Evolutionary conservation across 2,329 filamentous ascomycete species (phyloP).

Genomic region (Pyrenophora tritici-repentis): DNA sequence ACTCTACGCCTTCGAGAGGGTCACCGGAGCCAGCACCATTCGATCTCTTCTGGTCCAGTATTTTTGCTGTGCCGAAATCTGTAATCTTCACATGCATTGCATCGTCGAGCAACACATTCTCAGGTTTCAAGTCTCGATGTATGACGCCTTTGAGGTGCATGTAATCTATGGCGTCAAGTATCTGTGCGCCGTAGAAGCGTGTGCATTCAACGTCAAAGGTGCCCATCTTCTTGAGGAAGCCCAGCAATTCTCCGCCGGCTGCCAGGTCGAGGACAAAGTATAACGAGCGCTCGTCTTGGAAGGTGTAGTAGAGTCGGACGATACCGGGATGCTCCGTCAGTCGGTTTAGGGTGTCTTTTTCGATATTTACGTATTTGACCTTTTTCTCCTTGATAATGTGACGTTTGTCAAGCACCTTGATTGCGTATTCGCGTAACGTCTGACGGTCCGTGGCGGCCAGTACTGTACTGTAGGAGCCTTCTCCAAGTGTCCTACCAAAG

Average conservation of each 20-base stretch:
- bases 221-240: constrained; percentile 89
- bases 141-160: constrained; percentile 98
- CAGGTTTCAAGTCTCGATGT: constrained; percentile 93
- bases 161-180: constrained; percentile 93
- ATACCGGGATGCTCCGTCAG: constrained; percentile 96
- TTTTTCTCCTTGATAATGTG: constrained; percentile 99
- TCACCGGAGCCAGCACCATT: constrained; percentile 52
- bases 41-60: constrained; percentile 65
- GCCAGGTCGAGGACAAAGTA: constrained; percentile 97
- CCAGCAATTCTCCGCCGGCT: constrained; percentile 87
- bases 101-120: constrained; percentile 93
- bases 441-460: constrained; percentile 90
- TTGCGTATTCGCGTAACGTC: constrained; percentile 92
- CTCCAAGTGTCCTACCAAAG: constrained; percentile 87
- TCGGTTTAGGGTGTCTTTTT: constrained; percentile 96
- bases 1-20: constrained; percentile 63
- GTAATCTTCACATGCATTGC: constrained; percentile 99
- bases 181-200: constrained; percentile 92
- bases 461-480: constrained; percentile 97
- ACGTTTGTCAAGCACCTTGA: constrained; percentile 96
- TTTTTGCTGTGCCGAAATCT: constrained; percentile 97
- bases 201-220: constrained; percentile 96
- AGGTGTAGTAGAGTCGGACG: constrained; percentile 96
- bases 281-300: constrained; percentile 92
- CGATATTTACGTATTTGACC: constrained; percentile 99